Conservation (phyloP, 2,329 filamentous ascomycete species). For the Xylaria sp. region DNA sequence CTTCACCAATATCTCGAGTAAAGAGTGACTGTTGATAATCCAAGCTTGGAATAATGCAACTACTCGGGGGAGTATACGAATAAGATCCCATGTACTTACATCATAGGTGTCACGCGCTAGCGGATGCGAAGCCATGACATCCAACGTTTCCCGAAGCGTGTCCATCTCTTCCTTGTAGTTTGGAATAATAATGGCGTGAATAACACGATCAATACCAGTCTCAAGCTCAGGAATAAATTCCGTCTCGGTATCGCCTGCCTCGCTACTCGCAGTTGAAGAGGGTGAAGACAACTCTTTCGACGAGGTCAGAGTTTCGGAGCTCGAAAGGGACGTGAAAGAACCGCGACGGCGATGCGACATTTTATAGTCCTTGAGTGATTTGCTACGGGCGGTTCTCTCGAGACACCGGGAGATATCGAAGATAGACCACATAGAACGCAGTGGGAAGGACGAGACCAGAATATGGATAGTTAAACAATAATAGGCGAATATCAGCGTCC, state of each 20-base stretch:
- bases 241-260: conserved; percentile 62
- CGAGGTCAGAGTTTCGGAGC: conserved; percentile 64
- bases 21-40: not conserved
- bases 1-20: not conserved
- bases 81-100: conserved; percentile 60
- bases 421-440: conserved; percentile 70
- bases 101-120: conserved; percentile 73
- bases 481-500: conserved; percentile 67
- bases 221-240: conserved; percentile 59
- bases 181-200: conserved; percentile 76
- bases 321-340: conserved; percentile 66
- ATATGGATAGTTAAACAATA: conserved; percentile 74
- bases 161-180: conserved; percentile 80
- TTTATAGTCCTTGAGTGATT: conserved; percentile 60
- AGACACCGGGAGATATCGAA: conserved; percentile 65
- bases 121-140: conserved; percentile 74
- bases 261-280: conserved; percentile 60
- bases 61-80: conserved; percentile 7
- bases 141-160: conserved; percentile 73
- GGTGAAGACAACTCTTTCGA: conserved; percentile 52
- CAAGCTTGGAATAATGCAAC: not conserved
- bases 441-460: conserved; percentile 70
- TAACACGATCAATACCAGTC: conserved; percentile 57
- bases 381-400: conserved; percentile 57
- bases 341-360: conserved; percentile 59